Base-by-base conservation (phyloP, 2,329 filamentous ascomycete genomes). In the Arthrobotrys pseudoclavata region DNA sequence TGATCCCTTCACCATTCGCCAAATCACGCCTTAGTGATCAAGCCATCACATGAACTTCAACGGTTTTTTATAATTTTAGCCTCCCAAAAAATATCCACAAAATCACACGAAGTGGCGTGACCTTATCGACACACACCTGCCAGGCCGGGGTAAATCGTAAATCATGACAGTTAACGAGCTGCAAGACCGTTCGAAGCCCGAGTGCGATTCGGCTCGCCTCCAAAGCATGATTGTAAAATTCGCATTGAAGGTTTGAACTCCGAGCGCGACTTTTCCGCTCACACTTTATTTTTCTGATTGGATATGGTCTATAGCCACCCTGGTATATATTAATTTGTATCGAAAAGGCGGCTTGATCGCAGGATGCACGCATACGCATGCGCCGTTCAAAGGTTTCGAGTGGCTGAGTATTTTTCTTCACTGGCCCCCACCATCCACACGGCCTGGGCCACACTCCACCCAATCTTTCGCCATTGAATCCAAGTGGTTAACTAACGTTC, bases 271-370 rank as follows among this genome's bases (percentile, higher is more conserved):
- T 18, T 34, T 20, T 12, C 31, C 52, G n/a, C 52, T 57, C 52
- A 57, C 29, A 57, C 29, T 15, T 50, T 50, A 12, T 15, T 37
- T 57, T 15, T 42, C 31, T 42, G 34, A 42, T 42, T 37, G 1
- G 55, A 60, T 29, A 42, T 60, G 34, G 26, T 34, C 34, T 42
- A 60, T 60, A 57, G 52, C 15, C 29, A 60, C 55, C 55, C 55
- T 24, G 31, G 55, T 60, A n/a, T 26, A 60, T 60, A 60, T 60
- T 60, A 60, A 60, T 60, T 42, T 60, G 42, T 60, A 60, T 60
- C 55, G 55, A 60, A 42, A 60, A 60, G 20, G 42, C 55, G 55
- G 55, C 34, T 60, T 60, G 55, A 60, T 34, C 55, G 55, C 31
- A 57, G 52, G 52, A 57, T 57, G n/a, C 55, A 60, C 10, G 29